A percentile compares a stretch with the other conserved stretches of the same genome.
Evolutionary conservation across 2,329 filamentous ascomycete species (phyloP).

Genomic region (Claviceps maximensis): DNA sequence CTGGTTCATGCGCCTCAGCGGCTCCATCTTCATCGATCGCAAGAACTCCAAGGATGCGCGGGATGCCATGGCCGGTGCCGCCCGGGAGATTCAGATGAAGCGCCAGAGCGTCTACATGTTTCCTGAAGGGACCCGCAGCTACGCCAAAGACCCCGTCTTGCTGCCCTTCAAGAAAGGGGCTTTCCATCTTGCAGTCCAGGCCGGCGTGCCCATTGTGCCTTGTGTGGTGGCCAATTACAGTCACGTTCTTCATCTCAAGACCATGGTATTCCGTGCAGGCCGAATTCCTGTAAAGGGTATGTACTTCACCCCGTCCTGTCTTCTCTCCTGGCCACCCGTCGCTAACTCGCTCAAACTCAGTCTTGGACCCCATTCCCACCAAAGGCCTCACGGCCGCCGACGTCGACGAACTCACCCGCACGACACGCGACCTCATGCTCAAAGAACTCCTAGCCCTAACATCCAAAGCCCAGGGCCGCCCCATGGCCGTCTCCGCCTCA

Average conservation of each 20-base stretch:
- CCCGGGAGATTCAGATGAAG: constrained; percentile 59
- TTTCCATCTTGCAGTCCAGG: constrained; percentile 90
- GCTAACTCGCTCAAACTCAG: constrained; percentile 24
- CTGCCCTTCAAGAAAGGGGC: constrained; percentile 98
- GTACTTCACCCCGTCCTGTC: background rate
- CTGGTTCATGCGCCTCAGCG: constrained; percentile 84
- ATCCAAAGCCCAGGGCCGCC: constrained; percentile 32
- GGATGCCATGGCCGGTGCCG: constrained; percentile 73
- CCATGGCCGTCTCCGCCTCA: constrained; percentile 19
- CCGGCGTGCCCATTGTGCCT: constrained; percentile 83
- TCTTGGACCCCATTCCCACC: constrained; percentile 71
- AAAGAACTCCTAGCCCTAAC: constrained; percentile 45
- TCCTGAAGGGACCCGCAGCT: constrained; percentile 86
- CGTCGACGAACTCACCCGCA: constrained; percentile 58
- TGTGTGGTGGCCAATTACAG: constrained; percentile 71
- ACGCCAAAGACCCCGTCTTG: constrained; percentile 65
- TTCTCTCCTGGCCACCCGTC: too few relatives aligned
- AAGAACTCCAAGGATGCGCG: constrained; percentile 71
- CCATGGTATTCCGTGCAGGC: constrained; percentile 52
- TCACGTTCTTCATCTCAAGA: constrained; percentile 53
- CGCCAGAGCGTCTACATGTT: constrained; percentile 75
- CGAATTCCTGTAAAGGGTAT: constrained; percentile 63
- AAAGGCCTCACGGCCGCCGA: constrained; percentile 59
- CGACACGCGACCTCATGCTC: constrained; percentile 64
- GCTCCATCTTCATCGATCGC: constrained; percentile 91